A percentile compares a stretch with the other conserved stretches of the same genome.
These are phyloP conservation scores for Ploettnerulaceae sp. DNA, from an alignment of 2,329 filamentous ascomycete genomes.

Conservation along the genomic window DNA sequence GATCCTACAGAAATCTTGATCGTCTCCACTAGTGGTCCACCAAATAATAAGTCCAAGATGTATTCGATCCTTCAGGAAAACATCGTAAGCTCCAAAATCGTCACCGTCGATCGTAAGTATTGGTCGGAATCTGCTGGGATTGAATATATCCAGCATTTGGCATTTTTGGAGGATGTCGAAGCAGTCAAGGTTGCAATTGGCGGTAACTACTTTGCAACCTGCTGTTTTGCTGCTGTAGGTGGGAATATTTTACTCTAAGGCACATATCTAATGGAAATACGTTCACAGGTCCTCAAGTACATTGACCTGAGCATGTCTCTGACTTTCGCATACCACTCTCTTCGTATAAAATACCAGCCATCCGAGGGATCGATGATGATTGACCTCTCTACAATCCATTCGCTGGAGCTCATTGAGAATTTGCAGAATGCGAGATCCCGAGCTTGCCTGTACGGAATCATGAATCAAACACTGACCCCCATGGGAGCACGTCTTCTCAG, in stretches of 20 bases:
- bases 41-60: slow-evolving; percentile 67
- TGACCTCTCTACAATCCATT: slow-evolving; percentile 79
- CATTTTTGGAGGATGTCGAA: slow-evolving; percentile 74
- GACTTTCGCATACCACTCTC: slow-evolving; percentile 70
- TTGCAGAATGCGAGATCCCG: slow-evolving; percentile 71
- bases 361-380: slow-evolving; percentile 95
- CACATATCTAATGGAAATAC: slow-evolving; percentile 6
- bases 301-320: slow-evolving; percentile 65
- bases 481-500: slow-evolving; percentile 84
- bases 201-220: slow-evolving; percentile 82
- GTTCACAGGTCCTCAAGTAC: slow-evolving; percentile 67
- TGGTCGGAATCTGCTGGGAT: slow-evolving; percentile 78
- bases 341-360: slow-evolving; percentile 81
- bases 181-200: slow-evolving; percentile 72
- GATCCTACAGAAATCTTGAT: slow-evolving; percentile 77
- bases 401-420: slow-evolving; percentile 88
- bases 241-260: background rate
- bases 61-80: slow-evolving; percentile 70
- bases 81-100: slow-evolving; percentile 56
- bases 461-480: slow-evolving; percentile 80
- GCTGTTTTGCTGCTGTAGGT: slow-evolving; percentile 78
- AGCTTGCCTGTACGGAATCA: slow-evolving; percentile 75
- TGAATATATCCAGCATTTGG: slow-evolving; percentile 73
- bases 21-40: slow-evolving; percentile 60
- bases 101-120: slow-evolving; percentile 67